These are phyloP conservation scores for Acrodontium crateriforme DNA, from an alignment of 2,329 filamentous ascomycete genomes.

Conservation along the genomic window DNA sequence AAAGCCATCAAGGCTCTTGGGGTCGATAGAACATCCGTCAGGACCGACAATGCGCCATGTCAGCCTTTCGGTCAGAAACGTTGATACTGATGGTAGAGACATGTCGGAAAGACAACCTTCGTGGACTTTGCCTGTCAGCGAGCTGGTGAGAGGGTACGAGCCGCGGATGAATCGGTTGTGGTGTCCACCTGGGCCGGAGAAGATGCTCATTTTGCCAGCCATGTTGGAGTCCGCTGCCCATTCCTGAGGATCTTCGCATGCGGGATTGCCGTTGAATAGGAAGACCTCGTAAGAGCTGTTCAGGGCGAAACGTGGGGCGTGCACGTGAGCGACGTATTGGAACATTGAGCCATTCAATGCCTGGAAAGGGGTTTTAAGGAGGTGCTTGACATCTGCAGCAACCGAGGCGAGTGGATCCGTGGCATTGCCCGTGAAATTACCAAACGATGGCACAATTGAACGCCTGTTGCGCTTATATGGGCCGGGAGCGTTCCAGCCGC, in stretches of 20 bases:
- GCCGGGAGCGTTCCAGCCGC: no score
- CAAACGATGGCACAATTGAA: no score
- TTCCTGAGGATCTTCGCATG: slow-evolving; percentile 24
- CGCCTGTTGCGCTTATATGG: no score
- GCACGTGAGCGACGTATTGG: slow-evolving; percentile 57
- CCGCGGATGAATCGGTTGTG: slow-evolving; percentile 20
- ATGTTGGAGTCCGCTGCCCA: slow-evolving; percentile 43
- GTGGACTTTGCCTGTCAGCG: slow-evolving; percentile 22
- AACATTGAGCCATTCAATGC: slow-evolving; percentile 34
- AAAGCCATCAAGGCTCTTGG: slow-evolving; percentile 24
- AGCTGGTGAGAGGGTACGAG: slow-evolving; percentile 31
- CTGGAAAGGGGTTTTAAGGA: no score
- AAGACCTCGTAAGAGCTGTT: slow-evolving; percentile 49
- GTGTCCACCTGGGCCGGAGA: slow-evolving; percentile 19
- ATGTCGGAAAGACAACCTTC: slow-evolving; percentile 20
- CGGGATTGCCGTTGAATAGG: slow-evolving; percentile 48
- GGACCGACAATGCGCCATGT: slow-evolving; percentile 21
- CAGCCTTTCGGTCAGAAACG: slow-evolving; percentile 20
- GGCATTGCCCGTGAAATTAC: no score
- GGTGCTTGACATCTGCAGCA: no score
- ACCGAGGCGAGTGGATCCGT: no score
- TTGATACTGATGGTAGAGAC: slow-evolving; percentile 12
- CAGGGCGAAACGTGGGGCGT: slow-evolving; percentile 45
- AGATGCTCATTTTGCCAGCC: slow-evolving; percentile 44
- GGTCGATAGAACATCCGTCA: slow-evolving; percentile 19